These are phyloP conservation scores for Solanum chiquidenum DNA, from an alignment of 257 asterid species.

Conservation along the genomic window DNA sequence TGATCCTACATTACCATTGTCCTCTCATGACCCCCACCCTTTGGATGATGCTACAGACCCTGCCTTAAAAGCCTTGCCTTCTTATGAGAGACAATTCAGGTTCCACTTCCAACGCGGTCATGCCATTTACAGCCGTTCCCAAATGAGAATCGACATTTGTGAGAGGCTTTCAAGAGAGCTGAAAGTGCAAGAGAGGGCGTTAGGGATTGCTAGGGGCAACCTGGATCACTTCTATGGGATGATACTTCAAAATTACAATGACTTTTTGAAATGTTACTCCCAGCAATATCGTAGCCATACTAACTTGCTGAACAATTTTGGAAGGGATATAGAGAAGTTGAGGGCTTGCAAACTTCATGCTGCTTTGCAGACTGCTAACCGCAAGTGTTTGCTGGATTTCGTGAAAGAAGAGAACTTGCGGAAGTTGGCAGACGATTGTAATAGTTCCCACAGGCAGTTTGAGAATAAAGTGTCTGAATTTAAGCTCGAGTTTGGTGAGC, in stretches of 20 bases:
- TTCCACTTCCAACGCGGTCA: constrained; percentile 79
- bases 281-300: constrained; percentile 77
- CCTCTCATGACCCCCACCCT: constrained; percentile 53
- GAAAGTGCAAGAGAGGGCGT: constrained; percentile 88
- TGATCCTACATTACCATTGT: constrained; percentile 45
- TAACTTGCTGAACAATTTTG: constrained; percentile 55
- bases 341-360: constrained; percentile 69
- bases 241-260: constrained; percentile 65
- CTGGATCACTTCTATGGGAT: constrained; percentile 74
- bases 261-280: constrained; percentile 58
- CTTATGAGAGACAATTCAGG: constrained; percentile 85
- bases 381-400: constrained; percentile 76
- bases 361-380: constrained; percentile 44
- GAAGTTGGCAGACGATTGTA: constrained; percentile 77
- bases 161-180: constrained; percentile 68
- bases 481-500: constrained; percentile 79
- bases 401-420: constrained; percentile 79
- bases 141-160: constrained; percentile 40
- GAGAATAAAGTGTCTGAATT: constrained; percentile 84
- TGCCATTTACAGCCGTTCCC: constrained; percentile 56
- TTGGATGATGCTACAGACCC: constrained; percentile 89
- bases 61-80: constrained; percentile 78
- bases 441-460: constrained; percentile 79
- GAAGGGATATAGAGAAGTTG: constrained; percentile 76
- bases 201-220: constrained; percentile 84